These are phyloP conservation scores for Picea mariana DNA, from an alignment of 83 land plant genomes.

Conservation along the genomic window DNA sequence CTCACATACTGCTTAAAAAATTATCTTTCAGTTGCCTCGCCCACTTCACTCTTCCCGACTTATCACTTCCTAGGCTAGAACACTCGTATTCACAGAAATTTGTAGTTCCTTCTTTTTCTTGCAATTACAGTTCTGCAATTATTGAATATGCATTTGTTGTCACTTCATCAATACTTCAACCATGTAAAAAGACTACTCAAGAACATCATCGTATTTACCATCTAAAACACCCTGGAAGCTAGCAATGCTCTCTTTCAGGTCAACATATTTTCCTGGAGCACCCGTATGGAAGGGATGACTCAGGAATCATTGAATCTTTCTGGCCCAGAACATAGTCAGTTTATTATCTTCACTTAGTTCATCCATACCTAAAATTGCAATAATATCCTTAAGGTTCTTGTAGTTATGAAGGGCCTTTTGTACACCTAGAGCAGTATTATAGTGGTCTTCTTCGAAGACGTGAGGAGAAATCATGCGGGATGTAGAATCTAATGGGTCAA, in stretches of 20 bases:
- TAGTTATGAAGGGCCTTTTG: constrained; percentile 94
- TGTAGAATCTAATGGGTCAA: constrained; percentile 95
- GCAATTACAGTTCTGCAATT: too few species aligned
- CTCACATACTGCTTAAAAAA: too few species aligned
- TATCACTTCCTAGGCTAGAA: too few species aligned
- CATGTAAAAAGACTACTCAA: constrained; percentile 46
- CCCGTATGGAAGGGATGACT: constrained; percentile 99
- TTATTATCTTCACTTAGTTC: constrained; percentile 98
- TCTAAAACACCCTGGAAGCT: constrained; percentile 46
- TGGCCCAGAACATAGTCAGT: constrained; percentile 89
- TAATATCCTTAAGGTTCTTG: constrained; percentile 96
- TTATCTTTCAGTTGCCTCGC: too few species aligned
- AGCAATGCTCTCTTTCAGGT: constrained; percentile 82
- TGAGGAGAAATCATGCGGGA: constrained; percentile 95
- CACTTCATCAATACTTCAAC: constrained; percentile 77
- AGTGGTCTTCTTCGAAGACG: constrained; percentile 89
- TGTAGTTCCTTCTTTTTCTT: too few species aligned
- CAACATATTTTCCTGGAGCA: constrained; percentile 97
- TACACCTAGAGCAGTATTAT: constrained; percentile 90
- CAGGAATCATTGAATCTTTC: constrained; percentile 91
- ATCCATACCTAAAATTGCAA: constrained; percentile 98
- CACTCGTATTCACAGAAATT: too few species aligned
- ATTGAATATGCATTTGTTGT: constrained; percentile 32
- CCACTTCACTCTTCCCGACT: too few species aligned
- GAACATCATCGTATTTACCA: constrained; percentile 56